Base-by-base conservation (phyloP, 1,284 basidiomycete species). In the Apiotrichum porosum region DNA sequence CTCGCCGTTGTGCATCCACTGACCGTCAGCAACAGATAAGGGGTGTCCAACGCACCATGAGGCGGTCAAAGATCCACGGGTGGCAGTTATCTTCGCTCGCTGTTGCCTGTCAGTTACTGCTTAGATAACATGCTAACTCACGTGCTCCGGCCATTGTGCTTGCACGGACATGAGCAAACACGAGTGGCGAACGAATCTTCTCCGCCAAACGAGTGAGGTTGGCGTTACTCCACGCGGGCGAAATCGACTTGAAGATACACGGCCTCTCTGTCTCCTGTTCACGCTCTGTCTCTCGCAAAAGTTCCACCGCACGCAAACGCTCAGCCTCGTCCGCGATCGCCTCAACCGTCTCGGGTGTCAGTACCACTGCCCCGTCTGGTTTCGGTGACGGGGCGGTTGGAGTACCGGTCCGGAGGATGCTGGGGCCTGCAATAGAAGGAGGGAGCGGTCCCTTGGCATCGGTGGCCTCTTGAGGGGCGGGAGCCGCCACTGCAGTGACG, bases 1-100 rank as follows among this genome's bases (percentile, higher is more conserved):
- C 44, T 68, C 83, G 44, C 88, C 92, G 58, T 95, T 95, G 71
- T 95, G 92, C 92, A 97, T 97, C 76, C 88, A 95, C 86, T 92
- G 61, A 21, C 14, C 14, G 47, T 52, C 37, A 57, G 50, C 35
- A 12, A n/a, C n/a, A n/a, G n/a, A 15, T 19, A 17, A 12, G 1
- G 10, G 26, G 31, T 13, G 15, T 8, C 3, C 4, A 14, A 56
- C 77, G 49, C 56, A 88, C 88, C 88, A 93, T 94, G 44, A 94
- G 75, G 61, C 86, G 88, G 22, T 86, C 86, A 62, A 87, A 83
- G 34, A 83, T 82, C 73, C 91, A 94, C 8, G 90, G 90, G 71
- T 93, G 90, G 65, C 92, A 95, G 64, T 97, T 97, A 69, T 95
- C 92, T 61, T 93, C 77, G 37, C 88, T 93, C 22, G 95, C 76